Percentiles rank a stretch among this genome's conserved stretches.
phyloP scores from a whole-genome alignment of 371 early-diverging fungal genomes.

The Mucor plumbeus region DNA sequence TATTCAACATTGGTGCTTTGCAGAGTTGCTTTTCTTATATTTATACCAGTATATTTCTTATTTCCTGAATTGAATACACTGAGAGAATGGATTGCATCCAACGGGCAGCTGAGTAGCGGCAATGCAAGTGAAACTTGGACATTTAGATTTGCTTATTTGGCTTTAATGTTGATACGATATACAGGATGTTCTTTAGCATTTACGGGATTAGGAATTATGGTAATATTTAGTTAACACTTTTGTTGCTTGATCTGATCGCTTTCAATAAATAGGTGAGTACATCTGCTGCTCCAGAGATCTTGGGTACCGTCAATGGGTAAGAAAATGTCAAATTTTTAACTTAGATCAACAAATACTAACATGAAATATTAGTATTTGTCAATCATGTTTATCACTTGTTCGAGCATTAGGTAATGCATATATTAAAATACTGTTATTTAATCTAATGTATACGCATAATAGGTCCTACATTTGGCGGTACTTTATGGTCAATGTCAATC shows the following conservation, averaged over 20 bases:
- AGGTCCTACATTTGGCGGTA: slow-evolving; percentile 68
- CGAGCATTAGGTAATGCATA: slow-evolving; percentile 59
- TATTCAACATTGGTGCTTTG: slow-evolving; percentile 45
- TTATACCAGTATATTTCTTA: slow-evolving; percentile 44
- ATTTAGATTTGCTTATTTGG: slow-evolving; percentile 41
- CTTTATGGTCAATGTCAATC: slow-evolving; percentile 69
- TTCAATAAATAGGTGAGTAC: slow-evolving; percentile 52
- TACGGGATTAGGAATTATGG: slow-evolving; percentile 69
- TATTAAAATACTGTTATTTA: neutral
- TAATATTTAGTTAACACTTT: slow-evolving; percentile 12
- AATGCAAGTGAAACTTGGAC: slow-evolving; percentile 2
- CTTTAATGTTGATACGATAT: slow-evolving; percentile 49
- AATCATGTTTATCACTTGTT: slow-evolving; percentile 64
- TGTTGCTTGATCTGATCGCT: neutral
- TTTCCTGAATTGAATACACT: slow-evolving; percentile 50
- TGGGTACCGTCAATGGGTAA: slow-evolving; percentile 75
- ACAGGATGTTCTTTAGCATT: slow-evolving; percentile 59
- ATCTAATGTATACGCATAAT: slow-evolving; percentile 1
- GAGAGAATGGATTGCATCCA: slow-evolving; percentile 24
- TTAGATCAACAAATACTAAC: too few relatives aligned
- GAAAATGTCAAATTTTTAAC: neutral
- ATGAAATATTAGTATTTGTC: slow-evolving; percentile 35
- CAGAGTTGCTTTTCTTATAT: slow-evolving; percentile 42
- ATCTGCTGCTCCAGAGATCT: slow-evolving; percentile 56
- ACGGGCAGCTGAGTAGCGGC: neutral